Base-by-base conservation (phyloP, 768 basidiomycete species). In the Leccinellum luteum region DNA sequence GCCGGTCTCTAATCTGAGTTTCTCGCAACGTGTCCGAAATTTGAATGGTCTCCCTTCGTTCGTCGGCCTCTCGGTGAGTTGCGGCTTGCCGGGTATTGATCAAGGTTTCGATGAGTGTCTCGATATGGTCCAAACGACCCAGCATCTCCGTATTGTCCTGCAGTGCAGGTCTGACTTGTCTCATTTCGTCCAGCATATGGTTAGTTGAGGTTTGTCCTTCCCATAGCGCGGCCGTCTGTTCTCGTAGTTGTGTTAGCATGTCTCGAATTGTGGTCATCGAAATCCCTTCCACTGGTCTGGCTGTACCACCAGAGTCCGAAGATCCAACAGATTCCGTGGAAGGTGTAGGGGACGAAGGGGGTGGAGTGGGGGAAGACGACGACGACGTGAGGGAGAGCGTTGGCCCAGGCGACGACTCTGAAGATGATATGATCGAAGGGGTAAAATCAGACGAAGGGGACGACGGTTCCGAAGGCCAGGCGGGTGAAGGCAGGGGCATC, bases 131-230 rank as follows among this genome's bases (percentile, higher is more conserved):
- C 44, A 73, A 59, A 3, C 75, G 72, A 7, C 71, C 71, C 3
- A 70, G 55, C 15, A 76, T 52, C 52, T 77, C 77, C 66, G 81
- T 52, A 66, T 76, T 72, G 66, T 81, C 76, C 27, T 65, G 66
- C 21, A 69, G 66, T n/a, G 68, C 60, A 47, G 77, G 71, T 19
- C 80, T 78, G 30, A 76, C 65, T 14, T 79, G 76, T 19, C 82
- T 79, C 53, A 94, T 74, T 25, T 85, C 81, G 55, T 88, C 83
- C 34, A 94, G 70, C 58, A 84, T 73, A 30, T 81, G 78, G 52
- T 85, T 84, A 7, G 87, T 81, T 0, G 80, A 74, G 0, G 70
- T 64, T 69, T 95, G 91, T 6, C 80, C 83, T 49, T 88, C 79
- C 70, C 82, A 77, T 21, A 96, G 69, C 9, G 79, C 81, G 10